Percentiles rank a stretch among this genome's conserved stretches.
Conservation (phyloP, 2,329 filamentous ascomycete species). For the Ophiostoma himal-ulmi region DNA sequence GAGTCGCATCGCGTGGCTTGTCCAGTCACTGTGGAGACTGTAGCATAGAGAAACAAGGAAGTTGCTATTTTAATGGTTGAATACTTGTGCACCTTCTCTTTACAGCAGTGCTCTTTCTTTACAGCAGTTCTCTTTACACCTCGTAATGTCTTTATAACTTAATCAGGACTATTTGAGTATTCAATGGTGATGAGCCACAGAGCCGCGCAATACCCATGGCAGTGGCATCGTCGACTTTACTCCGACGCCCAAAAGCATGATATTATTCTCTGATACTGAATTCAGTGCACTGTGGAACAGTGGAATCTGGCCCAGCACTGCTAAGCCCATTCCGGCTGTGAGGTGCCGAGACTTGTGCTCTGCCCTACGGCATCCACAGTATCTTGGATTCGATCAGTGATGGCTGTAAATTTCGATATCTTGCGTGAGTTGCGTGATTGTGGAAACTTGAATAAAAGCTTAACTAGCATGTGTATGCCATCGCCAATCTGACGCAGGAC, state of each 20-base stretch:
- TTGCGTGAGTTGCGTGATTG: too few relatives aligned
- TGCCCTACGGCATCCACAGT: background rate
- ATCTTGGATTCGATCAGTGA: too few relatives aligned
- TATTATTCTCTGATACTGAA: background rate
- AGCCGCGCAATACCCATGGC: background rate
- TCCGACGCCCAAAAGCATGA: background rate
- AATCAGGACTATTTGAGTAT: background rate
- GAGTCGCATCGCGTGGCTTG: background rate
- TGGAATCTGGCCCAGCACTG: background rate
- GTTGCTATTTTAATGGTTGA: background rate
- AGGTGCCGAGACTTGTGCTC: background rate
- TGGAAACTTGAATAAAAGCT: background rate
- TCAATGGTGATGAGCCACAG: background rate
- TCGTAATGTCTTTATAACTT: background rate
- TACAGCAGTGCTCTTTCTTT: too few relatives aligned
- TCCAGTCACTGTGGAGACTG: background rate
- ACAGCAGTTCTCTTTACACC: background rate
- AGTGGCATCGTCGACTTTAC: background rate
- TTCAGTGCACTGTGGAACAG: background rate
- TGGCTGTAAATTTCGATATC: background rate
- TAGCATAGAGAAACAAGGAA: slow-evolving; percentile 1
- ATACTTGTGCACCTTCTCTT: background rate
- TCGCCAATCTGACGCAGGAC: background rate
- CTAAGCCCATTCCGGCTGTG: background rate
- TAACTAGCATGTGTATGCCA: background rate